Base-by-base conservation (phyloP, 2,329 filamentous ascomycete species). In the Exophiala lecanii-corni region DNA sequence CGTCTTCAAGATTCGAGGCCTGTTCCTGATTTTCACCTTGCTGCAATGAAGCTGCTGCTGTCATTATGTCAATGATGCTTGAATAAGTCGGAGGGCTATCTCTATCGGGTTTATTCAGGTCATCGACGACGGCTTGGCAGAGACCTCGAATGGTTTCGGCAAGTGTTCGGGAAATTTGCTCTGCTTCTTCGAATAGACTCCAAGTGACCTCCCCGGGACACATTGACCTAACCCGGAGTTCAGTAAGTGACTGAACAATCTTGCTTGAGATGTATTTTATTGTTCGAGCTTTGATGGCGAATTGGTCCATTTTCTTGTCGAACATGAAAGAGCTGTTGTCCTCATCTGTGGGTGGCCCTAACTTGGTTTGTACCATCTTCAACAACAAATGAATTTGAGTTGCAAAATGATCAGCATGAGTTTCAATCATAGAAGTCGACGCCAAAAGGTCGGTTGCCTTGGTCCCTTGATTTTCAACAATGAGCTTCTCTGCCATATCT, bases 261-360 rank as follows among this genome's bases (percentile, higher is more conserved):
- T 94, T 94, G 43, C 82, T 79, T 36, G 85, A 79, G 36, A 91
- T 75, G 23, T 95, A 86, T 71, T 94, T 95, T 43, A 84, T 78
- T 59, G 85, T 89, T 47, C 89, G 79, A 5, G 85, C 86, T 57
- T 89, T 82, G 10, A 78, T 80, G 47, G 89, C 76, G 41, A 89
- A 77, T 12, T 74, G 63, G 47, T 94, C 88, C 1, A 83, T 71
- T 61, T 83, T 86, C 57, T 79, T 81, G 20, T 76, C 63, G 55
- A 94, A 83, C 55, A 84, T 75, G 48, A 81, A 69, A 9, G 75
- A 76, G 52, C 87, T 81, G 18, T 84, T 79, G 15, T 86, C 84
- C 39, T 84, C 82, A 5, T 86, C 81, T 6, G 67, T 69, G 7
- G 65, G 65, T 1, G 66, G 59, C 1, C 78, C 72, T 4, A 91